A percentile compares a stretch with the other conserved stretches of the same genome.
Evolutionary conservation across 2,329 filamentous ascomycete species (phyloP).

Genomic region (Fusarium devonianum): DNA sequence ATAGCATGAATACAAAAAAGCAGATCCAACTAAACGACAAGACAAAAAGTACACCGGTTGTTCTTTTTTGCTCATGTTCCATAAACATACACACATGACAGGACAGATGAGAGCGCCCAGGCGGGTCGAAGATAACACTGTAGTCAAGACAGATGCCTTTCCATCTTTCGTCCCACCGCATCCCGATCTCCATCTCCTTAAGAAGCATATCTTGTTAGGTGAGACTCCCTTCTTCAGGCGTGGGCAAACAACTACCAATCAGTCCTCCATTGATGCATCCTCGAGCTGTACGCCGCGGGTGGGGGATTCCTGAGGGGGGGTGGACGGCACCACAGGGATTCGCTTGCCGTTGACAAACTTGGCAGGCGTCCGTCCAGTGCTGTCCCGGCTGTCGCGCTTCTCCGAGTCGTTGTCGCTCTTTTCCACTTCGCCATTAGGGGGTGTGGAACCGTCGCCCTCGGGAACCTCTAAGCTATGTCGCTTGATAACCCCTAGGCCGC

Average conservation of each 20-base stretch:
- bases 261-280: slow-evolving; percentile 61
- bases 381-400: slow-evolving; percentile 74
- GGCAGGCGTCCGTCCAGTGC: slow-evolving; percentile 57
- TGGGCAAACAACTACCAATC: slow-evolving; percentile 13
- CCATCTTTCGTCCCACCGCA: slow-evolving; percentile 21
- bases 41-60: slow-evolving; percentile 33
- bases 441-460: slow-evolving; percentile 58
- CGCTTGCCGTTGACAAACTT: slow-evolving; percentile 61
- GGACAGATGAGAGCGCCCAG: slow-evolving; percentile 21
- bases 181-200: slow-evolving; percentile 25
- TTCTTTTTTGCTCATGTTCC: slow-evolving; percentile 43
- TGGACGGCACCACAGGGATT: slow-evolving; percentile 39
- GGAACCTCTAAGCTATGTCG: slow-evolving; percentile 85
- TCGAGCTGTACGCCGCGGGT: slow-evolving; percentile 59
- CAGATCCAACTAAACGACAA: slow-evolving; percentile 26
- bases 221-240: slow-evolving; percentile 18
- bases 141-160: slow-evolving; percentile 7
- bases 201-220: slow-evolving; percentile 16
- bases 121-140: background rate
- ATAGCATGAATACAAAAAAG: slow-evolving; percentile 42
- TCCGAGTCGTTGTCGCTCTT: slow-evolving; percentile 48
- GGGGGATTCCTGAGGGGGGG: slow-evolving; percentile 43
- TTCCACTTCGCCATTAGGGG: slow-evolving; percentile 51
- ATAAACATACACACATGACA: slow-evolving; percentile 43
- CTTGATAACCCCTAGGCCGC: slow-evolving; percentile 60